phyloP scores from a whole-genome alignment of 148 eudicot genomes.

The Fallopia convolvulus region DNA sequence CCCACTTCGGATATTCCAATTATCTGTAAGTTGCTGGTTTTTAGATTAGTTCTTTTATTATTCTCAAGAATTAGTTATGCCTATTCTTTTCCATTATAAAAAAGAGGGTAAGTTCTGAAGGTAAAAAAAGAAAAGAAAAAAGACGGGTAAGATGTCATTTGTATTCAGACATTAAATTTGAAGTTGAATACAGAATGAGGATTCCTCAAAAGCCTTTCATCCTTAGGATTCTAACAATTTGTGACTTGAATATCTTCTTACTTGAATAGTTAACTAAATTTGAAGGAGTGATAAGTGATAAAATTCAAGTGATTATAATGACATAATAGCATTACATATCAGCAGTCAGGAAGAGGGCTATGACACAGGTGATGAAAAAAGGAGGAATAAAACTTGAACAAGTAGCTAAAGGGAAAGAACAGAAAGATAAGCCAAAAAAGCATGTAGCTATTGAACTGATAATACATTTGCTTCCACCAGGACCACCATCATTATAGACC shows the following conservation, averaged over 20 bases:
- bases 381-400: neutral
- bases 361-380: neutral
- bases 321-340: neutral
- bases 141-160: no score
- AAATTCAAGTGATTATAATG: neutral
- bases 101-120: neutral
- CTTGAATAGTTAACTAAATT: neutral
- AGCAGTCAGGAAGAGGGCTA: neutral
- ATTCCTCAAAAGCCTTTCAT: no score
- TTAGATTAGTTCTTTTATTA: no score
- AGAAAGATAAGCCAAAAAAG: neutral
- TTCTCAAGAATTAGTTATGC: no score
- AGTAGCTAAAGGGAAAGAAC: neutral
- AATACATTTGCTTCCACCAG: neutral
- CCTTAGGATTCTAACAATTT: neutral
- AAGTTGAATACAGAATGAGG: no score
- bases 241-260: neutral
- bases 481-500: neutral
- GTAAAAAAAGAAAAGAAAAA: no score
- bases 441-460: neutral
- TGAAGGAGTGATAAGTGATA: neutral
- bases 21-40: no score
- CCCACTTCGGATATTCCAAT: no score
- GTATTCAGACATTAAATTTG: no score
- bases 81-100: no score